These are phyloP conservation scores for Cyphellophora attinorum DNA, from an alignment of 2,329 filamentous ascomycete genomes.

Conservation along the genomic window DNA sequence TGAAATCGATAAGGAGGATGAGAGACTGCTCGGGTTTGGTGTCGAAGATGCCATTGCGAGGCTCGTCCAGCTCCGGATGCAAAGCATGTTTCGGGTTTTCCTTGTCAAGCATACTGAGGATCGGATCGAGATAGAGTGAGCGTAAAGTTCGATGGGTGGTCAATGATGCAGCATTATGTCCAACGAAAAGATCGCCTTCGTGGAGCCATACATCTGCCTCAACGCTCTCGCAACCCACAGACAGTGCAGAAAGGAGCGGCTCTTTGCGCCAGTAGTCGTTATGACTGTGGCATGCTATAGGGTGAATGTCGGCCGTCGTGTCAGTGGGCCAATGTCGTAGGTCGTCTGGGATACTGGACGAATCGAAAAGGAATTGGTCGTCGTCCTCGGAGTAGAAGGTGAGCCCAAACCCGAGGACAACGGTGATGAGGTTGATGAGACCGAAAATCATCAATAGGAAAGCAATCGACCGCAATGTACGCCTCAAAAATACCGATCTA, in stretches of 20 bases:
- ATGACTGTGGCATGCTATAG: constrained; percentile 46
- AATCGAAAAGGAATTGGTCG: constrained; percentile 23
- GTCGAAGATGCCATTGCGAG: constrained; percentile 40
- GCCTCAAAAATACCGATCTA: constrained; percentile 27
- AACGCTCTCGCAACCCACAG: constrained; percentile 44
- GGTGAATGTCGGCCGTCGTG: constrained; percentile 39
- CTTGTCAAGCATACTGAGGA: constrained; percentile 38
- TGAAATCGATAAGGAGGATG: constrained; percentile 45
- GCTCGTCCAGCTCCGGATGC: constrained; percentile 19
- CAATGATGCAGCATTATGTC: constrained; percentile 40
- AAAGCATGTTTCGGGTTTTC: constrained; percentile 37
- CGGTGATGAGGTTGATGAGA: constrained; percentile 20
- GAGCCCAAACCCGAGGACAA: constrained; percentile 27
- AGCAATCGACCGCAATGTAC: background rate
- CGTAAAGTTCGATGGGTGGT: constrained; percentile 38
- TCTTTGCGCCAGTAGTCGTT: constrained; percentile 51
- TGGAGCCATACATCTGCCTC: constrained; percentile 51
- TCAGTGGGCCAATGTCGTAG: constrained; percentile 36
- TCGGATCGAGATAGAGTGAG: constrained; percentile 43
- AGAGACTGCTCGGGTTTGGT: constrained; percentile 38
- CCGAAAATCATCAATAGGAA: constrained; percentile 1
- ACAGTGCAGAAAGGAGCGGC: constrained; percentile 46
- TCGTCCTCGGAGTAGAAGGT: constrained; percentile 34
- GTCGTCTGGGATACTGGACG: constrained; percentile 32
- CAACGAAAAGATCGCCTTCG: constrained; percentile 44